Percentiles rank a stretch among this genome's conserved stretches.
Conservation (phyloP, 495 filamentous ascomycete species). For the Staphylotrichum longicolle region DNA sequence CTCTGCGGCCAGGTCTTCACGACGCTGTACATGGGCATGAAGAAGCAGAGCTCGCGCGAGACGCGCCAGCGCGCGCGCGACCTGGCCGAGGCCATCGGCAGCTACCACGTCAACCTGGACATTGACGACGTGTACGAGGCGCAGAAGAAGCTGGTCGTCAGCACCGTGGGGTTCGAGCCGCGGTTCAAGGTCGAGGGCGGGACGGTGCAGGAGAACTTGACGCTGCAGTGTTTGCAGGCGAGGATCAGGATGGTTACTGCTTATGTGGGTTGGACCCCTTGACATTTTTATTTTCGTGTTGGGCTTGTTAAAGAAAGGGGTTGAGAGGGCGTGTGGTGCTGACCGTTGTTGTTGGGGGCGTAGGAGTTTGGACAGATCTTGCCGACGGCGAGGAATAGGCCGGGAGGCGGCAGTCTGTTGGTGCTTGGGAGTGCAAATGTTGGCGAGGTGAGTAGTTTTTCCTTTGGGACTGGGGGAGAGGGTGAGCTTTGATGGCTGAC, state of each 20-base stretch:
- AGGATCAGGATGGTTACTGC: constrained; percentile 76
- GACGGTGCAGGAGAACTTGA: constrained; percentile 44
- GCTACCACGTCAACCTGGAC: constrained; percentile 71
- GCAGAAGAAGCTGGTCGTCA: constrained; percentile 35
- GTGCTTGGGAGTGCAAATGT: constrained; percentile 53
- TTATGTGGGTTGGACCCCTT: constrained; percentile 46
- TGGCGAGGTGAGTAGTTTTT: constrained; percentile 24
- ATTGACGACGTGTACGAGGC: constrained; percentile 63
- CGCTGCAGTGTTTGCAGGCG: constrained; percentile 81
- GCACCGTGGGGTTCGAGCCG: constrained; percentile 41
- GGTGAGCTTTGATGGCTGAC: constrained; percentile 33
- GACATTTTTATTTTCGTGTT: background rate
- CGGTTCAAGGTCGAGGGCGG: constrained; percentile 56
- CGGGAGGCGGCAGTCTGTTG: constrained; percentile 41
- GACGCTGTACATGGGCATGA: constrained; percentile 81
- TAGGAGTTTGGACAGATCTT: constrained; percentile 38
- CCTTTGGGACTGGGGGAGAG: background rate
- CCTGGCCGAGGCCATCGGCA: constrained; percentile 66
- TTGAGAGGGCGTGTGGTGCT: background rate
- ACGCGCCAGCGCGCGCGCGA: constrained; percentile 69
- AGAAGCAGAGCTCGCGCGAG: constrained; percentile 64
- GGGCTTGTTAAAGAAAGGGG: too few relatives aligned
- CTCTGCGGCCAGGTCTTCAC: constrained; percentile 64
- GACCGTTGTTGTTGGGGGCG: constrained; percentile 1
- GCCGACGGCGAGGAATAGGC: constrained; percentile 50